phyloP scores from a whole-genome alignment of 169 alveolate genomes.

The Cystoisospora suis region DNA sequence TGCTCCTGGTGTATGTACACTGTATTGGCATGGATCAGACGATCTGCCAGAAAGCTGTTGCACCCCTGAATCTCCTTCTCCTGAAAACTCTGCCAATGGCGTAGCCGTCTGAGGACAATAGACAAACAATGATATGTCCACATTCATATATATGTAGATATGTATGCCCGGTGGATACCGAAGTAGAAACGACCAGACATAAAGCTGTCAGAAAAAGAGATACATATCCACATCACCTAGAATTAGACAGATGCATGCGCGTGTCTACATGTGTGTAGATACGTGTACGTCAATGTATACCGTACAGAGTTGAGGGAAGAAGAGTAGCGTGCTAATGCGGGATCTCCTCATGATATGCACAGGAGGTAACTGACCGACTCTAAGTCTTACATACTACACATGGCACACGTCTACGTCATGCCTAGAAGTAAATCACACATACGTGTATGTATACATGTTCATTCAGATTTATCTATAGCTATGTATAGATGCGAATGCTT shows the following conservation, averaged over 20 bases:
- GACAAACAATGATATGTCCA: background rate
- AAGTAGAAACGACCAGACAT: background rate
- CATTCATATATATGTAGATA: background rate
- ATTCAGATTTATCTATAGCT: too few species aligned
- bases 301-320: background rate
- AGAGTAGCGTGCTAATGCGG: background rate
- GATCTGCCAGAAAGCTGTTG: slow-evolving; percentile 8
- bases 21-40: slow-evolving; percentile 20
- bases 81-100: slow-evolving; percentile 18
- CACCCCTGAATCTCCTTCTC: slow-evolving; percentile 16
- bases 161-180: background rate
- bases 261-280: background rate
- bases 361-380: too few species aligned
- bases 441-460: background rate
- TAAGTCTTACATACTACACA: too few species aligned
- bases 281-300: background rate
- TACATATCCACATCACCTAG: background rate
- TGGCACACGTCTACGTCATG: too few species aligned
- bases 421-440: background rate
- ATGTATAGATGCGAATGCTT: background rate
- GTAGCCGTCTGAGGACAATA: slow-evolving; percentile 37
- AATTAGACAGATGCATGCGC: background rate
- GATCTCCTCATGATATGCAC: too few species aligned
- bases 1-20: slow-evolving; percentile 59
- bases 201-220: background rate